A percentile compares a stretch with the other conserved stretches of the same genome.
phyloP scores from a whole-genome alignment of 371 early-diverging fungal species.

The Apophysomyces sp. region DNA sequence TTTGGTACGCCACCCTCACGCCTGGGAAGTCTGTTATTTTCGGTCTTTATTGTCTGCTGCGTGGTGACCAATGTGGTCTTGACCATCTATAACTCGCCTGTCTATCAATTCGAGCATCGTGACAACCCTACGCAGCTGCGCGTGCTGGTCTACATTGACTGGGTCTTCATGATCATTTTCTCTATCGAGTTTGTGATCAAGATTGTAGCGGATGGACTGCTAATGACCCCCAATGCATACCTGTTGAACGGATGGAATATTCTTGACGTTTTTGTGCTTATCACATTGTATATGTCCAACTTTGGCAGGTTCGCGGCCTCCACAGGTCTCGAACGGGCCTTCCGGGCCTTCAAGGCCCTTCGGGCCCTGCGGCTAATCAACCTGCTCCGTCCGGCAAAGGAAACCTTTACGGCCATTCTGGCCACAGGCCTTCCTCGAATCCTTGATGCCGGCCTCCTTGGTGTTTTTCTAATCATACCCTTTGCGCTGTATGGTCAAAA shows the following conservation, averaged over 20 bases:
- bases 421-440: slow-evolving; percentile 59
- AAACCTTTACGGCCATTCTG: slow-evolving; percentile 62
- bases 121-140: slow-evolving; percentile 15
- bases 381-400: slow-evolving; percentile 52
- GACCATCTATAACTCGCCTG: slow-evolving; percentile 59
- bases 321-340: slow-evolving; percentile 53
- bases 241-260: slow-evolving; percentile 63
- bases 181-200: slow-evolving; percentile 62
- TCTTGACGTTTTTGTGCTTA: slow-evolving; percentile 66
- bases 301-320: slow-evolving; percentile 46
- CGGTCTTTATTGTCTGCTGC: slow-evolving; percentile 42
- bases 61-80: slow-evolving; percentile 53
- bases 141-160: slow-evolving; percentile 37
- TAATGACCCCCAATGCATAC: slow-evolving; percentile 69
- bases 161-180: slow-evolving; percentile 56
- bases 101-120: slow-evolving; percentile 49
- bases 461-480: slow-evolving; percentile 60
- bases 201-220: slow-evolving; percentile 65
- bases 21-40: slow-evolving; percentile 44
- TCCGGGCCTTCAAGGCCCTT: slow-evolving; percentile 65
- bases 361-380: slow-evolving; percentile 67
- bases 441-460: slow-evolving; percentile 57
- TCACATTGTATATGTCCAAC: slow-evolving; percentile 56
- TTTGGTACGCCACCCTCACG: slow-evolving; percentile 50
- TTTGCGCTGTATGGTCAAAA: slow-evolving; percentile 71